Conservation (phyloP, 1,139 yeast species). For the Yamadazyma friedrichii region DNA sequence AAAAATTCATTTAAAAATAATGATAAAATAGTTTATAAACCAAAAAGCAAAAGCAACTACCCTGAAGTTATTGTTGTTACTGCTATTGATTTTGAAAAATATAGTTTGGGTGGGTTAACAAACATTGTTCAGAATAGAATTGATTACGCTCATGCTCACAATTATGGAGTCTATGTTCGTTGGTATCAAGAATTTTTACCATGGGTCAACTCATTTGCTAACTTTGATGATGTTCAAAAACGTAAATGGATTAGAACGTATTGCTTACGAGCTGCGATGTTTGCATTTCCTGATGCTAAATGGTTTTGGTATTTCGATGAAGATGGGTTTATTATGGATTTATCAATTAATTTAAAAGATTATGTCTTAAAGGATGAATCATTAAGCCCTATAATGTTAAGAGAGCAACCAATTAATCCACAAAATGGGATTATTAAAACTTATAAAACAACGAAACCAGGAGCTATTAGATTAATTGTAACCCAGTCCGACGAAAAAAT, state of each 20-base stretch:
- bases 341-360: conserved; percentile 53
- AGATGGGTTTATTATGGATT: conserved; percentile 68
- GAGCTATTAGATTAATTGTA: conserved; percentile 54
- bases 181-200: conserved; percentile 83
- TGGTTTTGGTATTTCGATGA: conserved; percentile 86
- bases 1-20: conserved; percentile 62
- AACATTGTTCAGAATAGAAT: conserved; percentile 76
- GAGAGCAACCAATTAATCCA: conserved; percentile 68
- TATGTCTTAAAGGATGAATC: conserved; percentile 57
- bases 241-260: conserved; percentile 61
- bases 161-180: conserved; percentile 75
- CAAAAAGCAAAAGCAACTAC: conserved; percentile 35
- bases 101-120: conserved; percentile 58
- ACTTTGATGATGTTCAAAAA: conserved; percentile 33
- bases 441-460: conserved; percentile 56
- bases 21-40: conserved; percentile 58
- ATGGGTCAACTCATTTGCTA: conserved; percentile 41
- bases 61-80: conserved; percentile 82
- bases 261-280: conserved; percentile 75
- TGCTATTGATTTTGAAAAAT: conserved; percentile 71
- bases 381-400: conserved; percentile 56
- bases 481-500: conserved; percentile 64
- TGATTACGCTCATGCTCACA: conserved; percentile 72
- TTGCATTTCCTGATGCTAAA: conserved; percentile 80
- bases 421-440: conserved; percentile 71